Evolutionary conservation across 140 eudicot genomes (phyloP).

Genomic region (Flaveria floridana): DNA sequence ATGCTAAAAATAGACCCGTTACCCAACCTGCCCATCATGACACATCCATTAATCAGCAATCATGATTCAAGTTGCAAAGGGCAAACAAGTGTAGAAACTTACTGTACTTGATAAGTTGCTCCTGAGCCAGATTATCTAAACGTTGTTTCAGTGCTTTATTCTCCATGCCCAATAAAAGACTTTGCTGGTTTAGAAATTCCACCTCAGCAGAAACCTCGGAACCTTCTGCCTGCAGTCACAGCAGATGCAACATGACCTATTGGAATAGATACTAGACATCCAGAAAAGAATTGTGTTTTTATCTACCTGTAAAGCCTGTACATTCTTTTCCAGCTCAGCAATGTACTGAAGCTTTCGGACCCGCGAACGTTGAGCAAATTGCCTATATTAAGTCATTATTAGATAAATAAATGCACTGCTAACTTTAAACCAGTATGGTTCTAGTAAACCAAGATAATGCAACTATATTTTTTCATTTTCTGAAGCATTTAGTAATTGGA

Average conservation of each 20-base stretch:
- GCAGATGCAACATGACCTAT: slow-evolving; percentile 21
- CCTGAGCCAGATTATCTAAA: slow-evolving; percentile 70
- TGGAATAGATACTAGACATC: slow-evolving; percentile 7
- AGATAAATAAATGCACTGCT: not conserved
- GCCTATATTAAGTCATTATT: slow-evolving; percentile 47
- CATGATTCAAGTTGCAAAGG: slow-evolving; percentile 2
- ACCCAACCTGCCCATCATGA: not conserved
- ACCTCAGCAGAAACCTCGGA: slow-evolving; percentile 75
- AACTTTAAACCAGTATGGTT: no score
- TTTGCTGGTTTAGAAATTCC: slow-evolving; percentile 81
- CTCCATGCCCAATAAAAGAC: slow-evolving; percentile 78
- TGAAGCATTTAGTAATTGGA: slow-evolving; percentile 1
- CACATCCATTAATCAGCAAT: slow-evolving; percentile 11
- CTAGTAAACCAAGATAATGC: no score
- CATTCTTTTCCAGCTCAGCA: slow-evolving; percentile 80
- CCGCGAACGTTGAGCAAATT: slow-evolving; percentile 84
- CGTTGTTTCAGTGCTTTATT: slow-evolving; percentile 86
- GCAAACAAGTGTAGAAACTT: slow-evolving; percentile 26
- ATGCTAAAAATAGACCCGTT: not conserved
- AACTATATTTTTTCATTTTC: not conserved
- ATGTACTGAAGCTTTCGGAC: slow-evolving; percentile 93
- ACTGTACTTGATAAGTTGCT: slow-evolving; percentile 80
- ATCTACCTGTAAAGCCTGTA: slow-evolving; percentile 73
- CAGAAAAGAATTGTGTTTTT: slow-evolving; percentile 4
- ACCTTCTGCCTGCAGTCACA: slow-evolving; percentile 66